A percentile compares a stretch with the other conserved stretches of the same genome.
phyloP scores from a whole-genome alignment of 169 alveolate species.

The Babesia bigemina region DNA sequence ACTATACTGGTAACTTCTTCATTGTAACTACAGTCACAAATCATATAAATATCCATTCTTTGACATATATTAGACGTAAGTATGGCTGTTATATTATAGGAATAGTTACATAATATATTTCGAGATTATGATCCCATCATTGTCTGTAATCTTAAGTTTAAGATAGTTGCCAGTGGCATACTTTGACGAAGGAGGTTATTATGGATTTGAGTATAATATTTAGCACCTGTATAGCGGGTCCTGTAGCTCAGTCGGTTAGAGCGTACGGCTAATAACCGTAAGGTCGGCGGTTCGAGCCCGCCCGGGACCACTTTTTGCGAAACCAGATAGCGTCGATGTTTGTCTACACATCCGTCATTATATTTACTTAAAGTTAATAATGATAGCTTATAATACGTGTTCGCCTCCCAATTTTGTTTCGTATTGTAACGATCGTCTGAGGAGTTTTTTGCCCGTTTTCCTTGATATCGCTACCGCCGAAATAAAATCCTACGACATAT shows the following conservation, averaged over 20 bases:
- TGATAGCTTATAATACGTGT: not conserved
- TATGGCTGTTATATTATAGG: no score
- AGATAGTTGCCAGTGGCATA: no score
- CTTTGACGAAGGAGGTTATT: no score
- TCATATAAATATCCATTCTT: no score
- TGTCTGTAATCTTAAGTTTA: no score
- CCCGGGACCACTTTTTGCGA: slow-evolving; percentile 87
- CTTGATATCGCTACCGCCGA: slow-evolving; percentile 54
- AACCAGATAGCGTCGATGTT: not conserved
- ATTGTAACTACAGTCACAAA: no score
- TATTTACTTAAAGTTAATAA: slow-evolving; percentile 4
- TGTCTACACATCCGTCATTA: not conserved
- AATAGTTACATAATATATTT: no score
- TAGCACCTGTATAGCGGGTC: slow-evolving; percentile 68
- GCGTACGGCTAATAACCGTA: slow-evolving; percentile 97
- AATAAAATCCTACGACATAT: slow-evolving; percentile 47
- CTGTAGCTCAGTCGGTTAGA: slow-evolving; percentile 97
- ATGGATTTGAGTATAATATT: no score
- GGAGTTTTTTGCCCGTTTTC: slow-evolving; percentile 54
- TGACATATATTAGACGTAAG: no score
- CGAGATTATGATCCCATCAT: no score
- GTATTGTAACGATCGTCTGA: slow-evolving; percentile 55
- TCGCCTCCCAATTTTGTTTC: slow-evolving; percentile 12
- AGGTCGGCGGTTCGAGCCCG: slow-evolving; percentile 99
- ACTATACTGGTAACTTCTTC: no score